Conservation (phyloP, 2,329 filamentous ascomycete species). For the Domatiomyces globalis region DNA sequence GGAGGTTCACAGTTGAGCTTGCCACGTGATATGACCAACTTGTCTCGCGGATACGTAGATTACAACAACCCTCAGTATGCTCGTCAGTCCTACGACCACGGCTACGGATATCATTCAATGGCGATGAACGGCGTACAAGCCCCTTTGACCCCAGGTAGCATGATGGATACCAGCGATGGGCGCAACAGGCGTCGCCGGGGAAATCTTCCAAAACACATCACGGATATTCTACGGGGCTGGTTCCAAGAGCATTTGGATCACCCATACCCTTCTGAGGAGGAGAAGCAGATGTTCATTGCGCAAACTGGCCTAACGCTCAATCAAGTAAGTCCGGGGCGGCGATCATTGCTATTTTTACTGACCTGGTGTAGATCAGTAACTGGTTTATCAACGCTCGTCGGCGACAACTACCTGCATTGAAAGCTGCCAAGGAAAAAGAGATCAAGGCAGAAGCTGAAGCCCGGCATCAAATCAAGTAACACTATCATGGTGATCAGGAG, state of each 20-base stretch:
- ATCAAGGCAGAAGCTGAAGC: conserved; percentile 18
- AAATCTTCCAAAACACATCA: conserved; percentile 82
- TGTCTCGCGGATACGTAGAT: conserved; percentile 5
- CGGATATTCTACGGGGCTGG: conserved; percentile 67
- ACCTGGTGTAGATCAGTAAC: conserved; percentile 33
- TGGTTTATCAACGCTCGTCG: conserved; percentile 40
- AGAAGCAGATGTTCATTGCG: conserved; percentile 68
- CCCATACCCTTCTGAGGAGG: conserved; percentile 76
- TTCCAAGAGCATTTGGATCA: conserved; percentile 63
- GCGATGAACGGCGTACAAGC: background rate
- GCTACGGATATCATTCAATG: background rate
- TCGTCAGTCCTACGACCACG: conserved; percentile 8
- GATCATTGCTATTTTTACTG: background rate
- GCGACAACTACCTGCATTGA: conserved; percentile 33
- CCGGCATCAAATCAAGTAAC: conserved; percentile 12
- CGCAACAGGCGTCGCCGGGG: conserved; percentile 49
- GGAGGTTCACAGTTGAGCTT: conserved; percentile 2
- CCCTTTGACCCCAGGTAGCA: conserved; percentile 5
- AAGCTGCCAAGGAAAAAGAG: conserved; percentile 18
- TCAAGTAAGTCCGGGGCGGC: conserved; percentile 25
- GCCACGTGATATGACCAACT: conserved; percentile 6
- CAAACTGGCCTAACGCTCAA: conserved; percentile 67
- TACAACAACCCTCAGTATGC: conserved; percentile 10
- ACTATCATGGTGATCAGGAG: background rate
- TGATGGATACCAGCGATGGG: conserved; percentile 5